phyloP scores from a whole-genome alignment of 495 filamentous ascomycete species.

The Jackrogersella multiformis region DNA sequence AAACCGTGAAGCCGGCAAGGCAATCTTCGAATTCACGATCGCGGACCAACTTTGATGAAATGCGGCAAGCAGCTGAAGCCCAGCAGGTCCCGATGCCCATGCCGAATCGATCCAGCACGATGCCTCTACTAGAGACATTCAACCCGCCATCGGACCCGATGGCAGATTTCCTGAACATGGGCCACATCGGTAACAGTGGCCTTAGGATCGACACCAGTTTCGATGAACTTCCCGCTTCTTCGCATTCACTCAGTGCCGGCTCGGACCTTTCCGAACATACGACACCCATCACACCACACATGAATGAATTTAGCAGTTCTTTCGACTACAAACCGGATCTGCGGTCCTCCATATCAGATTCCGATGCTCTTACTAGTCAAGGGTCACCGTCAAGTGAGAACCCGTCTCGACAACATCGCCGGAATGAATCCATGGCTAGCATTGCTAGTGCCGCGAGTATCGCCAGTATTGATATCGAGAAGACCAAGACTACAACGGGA shows the following conservation, averaged over 20 bases:
- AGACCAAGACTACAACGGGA: slow-evolving; percentile 71
- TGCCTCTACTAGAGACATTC: slow-evolving; percentile 50
- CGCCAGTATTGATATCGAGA: slow-evolving; percentile 64
- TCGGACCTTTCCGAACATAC: slow-evolving; percentile 50
- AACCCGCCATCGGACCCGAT: slow-evolving; percentile 61
- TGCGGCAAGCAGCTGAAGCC: slow-evolving; percentile 57
- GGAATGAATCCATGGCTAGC: slow-evolving; percentile 60
- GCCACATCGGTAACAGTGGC: slow-evolving; percentile 60
- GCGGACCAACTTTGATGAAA: slow-evolving; percentile 55
- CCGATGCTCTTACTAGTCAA: slow-evolving; percentile 23
- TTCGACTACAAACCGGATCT: slow-evolving; percentile 53
- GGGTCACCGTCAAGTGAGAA: slow-evolving; percentile 24
- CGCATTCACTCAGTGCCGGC: slow-evolving; percentile 37
- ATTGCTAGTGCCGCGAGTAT: slow-evolving; percentile 63
- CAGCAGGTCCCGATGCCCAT: slow-evolving; percentile 51
- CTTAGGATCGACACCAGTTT: slow-evolving; percentile 60
- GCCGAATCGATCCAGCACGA: slow-evolving; percentile 51
- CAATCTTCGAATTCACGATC: slow-evolving; percentile 34
- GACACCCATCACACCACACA: slow-evolving; percentile 51
- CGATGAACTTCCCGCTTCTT: slow-evolving; percentile 42
- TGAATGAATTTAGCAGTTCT: slow-evolving; percentile 39
- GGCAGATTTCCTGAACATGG: slow-evolving; percentile 65
- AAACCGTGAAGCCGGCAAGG: slow-evolving; percentile 62
- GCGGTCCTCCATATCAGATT: slow-evolving; percentile 22
- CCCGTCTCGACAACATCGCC: slow-evolving; percentile 51